Conservation (phyloP, 208 protist species). For the Herpetomonas samuelpessoai region DNA sequence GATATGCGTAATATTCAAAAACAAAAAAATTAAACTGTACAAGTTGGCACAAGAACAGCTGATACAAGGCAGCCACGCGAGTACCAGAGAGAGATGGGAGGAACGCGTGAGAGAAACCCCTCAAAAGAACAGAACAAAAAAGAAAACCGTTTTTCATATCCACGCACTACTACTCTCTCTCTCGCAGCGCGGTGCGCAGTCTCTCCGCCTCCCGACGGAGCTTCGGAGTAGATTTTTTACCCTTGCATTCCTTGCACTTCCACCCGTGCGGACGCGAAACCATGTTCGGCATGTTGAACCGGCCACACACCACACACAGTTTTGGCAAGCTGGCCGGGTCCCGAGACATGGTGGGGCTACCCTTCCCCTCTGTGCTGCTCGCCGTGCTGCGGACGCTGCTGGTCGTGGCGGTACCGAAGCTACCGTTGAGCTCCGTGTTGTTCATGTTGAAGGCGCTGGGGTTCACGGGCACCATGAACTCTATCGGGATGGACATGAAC, state of each 20-base stretch:
- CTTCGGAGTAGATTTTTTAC: constrained; percentile 57
- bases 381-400: constrained; percentile 26
- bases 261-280: constrained; percentile 64
- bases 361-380: constrained; percentile 5
- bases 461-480: constrained; percentile 74
- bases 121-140: no score
- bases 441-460: constrained; percentile 20
- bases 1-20: no score
- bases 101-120: no score
- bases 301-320: constrained; percentile 85
- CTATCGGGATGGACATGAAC: constrained; percentile 88
- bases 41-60: no score
- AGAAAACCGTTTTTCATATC: constrained; percentile 2
- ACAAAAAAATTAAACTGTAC: no score
- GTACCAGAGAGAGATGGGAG: no score
- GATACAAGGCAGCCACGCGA: no score
- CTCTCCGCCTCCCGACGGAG: constrained; percentile 57
- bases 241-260: constrained; percentile 88
- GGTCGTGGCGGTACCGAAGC: constrained; percentile 34
- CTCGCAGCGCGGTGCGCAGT: constrained; percentile 16
- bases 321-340: constrained; percentile 21
- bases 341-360: not conserved
- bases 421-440: constrained; percentile 22
- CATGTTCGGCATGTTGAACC: constrained; percentile 77
- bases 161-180: constrained; percentile 1